Conservation (phyloP, 495 filamentous ascomycete species). For the Neurospora discreta region DNA sequence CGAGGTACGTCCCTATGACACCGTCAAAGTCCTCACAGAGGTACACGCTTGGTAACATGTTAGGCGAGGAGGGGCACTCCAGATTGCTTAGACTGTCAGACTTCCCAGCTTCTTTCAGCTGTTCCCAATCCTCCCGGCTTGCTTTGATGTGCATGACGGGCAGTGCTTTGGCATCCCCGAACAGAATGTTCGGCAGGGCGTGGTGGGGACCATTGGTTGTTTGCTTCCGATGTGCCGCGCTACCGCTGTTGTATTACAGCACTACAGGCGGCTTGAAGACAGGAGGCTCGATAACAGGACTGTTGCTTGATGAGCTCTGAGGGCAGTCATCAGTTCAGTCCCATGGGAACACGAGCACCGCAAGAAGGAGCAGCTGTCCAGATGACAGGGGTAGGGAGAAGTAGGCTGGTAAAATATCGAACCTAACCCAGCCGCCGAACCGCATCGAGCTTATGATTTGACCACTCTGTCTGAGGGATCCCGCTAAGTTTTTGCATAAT, state of each 20-base stretch:
- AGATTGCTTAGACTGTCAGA: not conserved
- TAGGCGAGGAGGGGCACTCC: not conserved
- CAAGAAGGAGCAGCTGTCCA: slow-evolving; percentile 3
- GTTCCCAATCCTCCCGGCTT: not conserved
- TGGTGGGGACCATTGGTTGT: slow-evolving; percentile 10
- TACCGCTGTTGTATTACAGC: slow-evolving; percentile 13
- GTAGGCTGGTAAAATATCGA: not conserved
- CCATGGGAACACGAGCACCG: not conserved
- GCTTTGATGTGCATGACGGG: not conserved
- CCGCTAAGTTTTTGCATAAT: not conserved
- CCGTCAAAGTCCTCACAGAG: not conserved
- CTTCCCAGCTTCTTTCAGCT: not conserved
- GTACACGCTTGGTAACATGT: not conserved
- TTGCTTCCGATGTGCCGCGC: slow-evolving; percentile 9
- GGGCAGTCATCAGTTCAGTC: not conserved
- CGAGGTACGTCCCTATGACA: not conserved
- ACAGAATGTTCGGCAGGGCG: not conserved
- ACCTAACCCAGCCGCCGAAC: not conserved
- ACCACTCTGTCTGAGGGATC: not conserved
- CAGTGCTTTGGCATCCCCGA: not conserved
- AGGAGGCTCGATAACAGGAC: not conserved
- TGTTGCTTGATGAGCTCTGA: not conserved
- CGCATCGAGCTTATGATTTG: not conserved
- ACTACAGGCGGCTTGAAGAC: slow-evolving; percentile 1
- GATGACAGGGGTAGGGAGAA: not conserved